Evolutionary conservation across 768 basidiomycete genomes (phyloP).

Genomic region (Epithele typhae): DNA sequence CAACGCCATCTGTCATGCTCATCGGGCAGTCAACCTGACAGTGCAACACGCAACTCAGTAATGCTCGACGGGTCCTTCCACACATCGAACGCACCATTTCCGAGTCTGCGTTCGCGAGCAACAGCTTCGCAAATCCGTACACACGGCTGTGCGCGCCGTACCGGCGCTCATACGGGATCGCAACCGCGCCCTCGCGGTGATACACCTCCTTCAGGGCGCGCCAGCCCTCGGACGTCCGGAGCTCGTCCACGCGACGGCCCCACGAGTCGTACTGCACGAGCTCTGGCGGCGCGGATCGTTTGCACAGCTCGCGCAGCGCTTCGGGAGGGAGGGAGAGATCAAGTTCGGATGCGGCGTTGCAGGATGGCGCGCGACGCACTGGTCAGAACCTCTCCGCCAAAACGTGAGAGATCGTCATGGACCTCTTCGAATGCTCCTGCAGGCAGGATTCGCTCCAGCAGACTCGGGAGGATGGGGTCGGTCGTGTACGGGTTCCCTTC

Average conservation of each 20-base stretch:
- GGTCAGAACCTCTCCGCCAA: conserved; percentile 53
- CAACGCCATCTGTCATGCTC: conserved; percentile 77
- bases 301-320: conserved; percentile 52
- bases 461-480: conserved; percentile 57
- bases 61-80: no score
- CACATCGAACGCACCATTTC: conserved; percentile 51
- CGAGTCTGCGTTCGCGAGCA: conserved; percentile 59
- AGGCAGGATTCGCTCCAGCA: conserved; percentile 58
- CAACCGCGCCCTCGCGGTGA: conserved; percentile 62
- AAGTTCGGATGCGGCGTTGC: no score
- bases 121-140: conserved; percentile 61
- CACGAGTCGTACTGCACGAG: conserved; percentile 73
- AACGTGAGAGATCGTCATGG: conserved; percentile 53
- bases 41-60: background rate
- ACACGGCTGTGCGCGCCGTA: conserved; percentile 57
- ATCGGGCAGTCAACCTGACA: conserved; percentile 66
- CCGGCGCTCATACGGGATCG: conserved; percentile 63
- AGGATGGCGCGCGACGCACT: no score
- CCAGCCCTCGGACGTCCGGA: conserved; percentile 75
- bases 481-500: conserved; percentile 58
- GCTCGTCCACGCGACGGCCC: conserved; percentile 59
- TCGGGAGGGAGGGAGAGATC: background rate
- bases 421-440: conserved; percentile 41
- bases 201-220: conserved; percentile 55
- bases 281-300: conserved; percentile 42